These are phyloP conservation scores for Mycena rosella DNA, from an alignment of 768 basidiomycete species.

Conservation along the genomic window DNA sequence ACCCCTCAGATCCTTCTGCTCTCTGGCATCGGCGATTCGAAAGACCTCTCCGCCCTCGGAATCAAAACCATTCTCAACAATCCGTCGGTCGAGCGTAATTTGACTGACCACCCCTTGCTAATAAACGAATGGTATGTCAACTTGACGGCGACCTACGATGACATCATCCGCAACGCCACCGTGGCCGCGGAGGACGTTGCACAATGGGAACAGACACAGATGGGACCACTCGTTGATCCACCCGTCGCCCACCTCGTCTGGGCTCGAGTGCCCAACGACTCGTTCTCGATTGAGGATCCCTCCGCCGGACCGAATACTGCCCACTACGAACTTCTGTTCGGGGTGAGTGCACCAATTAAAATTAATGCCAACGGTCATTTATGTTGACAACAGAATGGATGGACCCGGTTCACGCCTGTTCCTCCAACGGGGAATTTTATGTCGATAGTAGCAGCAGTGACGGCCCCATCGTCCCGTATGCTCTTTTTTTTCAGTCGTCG, in stretches of 20 bases:
- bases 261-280: slow-evolving; percentile 10
- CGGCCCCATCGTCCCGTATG: slow-evolving; percentile 37
- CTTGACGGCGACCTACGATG: slow-evolving; percentile 34
- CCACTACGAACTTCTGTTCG: slow-evolving; percentile 39
- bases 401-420: slow-evolving; percentile 3
- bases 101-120: too few relatives aligned
- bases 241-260: slow-evolving; percentile 27
- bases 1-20: slow-evolving; percentile 43
- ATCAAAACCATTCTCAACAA: too few relatives aligned
- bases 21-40: slow-evolving; percentile 39
- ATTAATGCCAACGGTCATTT: not conserved
- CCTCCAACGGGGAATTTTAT: slow-evolving; percentile 32
- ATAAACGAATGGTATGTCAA: slow-evolving; percentile 36
- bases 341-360: slow-evolving; percentile 30
- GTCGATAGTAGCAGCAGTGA: slow-evolving; percentile 25
- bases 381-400: slow-evolving; percentile 32
- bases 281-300: slow-evolving; percentile 36
- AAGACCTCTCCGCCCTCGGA: slow-evolving; percentile 18
- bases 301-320: slow-evolving; percentile 38
- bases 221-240: slow-evolving; percentile 30
- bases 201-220: slow-evolving; percentile 36
- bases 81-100: too few relatives aligned
- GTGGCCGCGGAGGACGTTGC: slow-evolving; percentile 12
- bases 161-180: slow-evolving; percentile 29
- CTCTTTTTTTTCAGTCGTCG: not conserved